Percentiles rank a stretch among this genome's conserved stretches.
phyloP scores from a whole-genome alignment of 2,329 filamentous ascomycete genomes.

The Myriangium duriaei region DNA sequence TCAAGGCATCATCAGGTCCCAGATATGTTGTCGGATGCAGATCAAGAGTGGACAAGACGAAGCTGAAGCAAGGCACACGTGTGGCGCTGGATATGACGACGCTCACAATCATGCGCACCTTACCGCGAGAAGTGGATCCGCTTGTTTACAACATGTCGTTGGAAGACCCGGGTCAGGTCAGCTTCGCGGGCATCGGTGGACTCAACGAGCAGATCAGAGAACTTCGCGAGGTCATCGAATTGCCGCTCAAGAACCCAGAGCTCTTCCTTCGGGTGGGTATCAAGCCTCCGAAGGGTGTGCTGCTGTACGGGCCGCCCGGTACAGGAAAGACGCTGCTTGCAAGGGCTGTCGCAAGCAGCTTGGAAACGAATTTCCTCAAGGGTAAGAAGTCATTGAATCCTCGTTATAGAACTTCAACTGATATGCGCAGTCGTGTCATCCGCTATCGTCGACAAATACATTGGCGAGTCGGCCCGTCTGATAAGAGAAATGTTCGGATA shows the following conservation, averaged over 20 bases:
- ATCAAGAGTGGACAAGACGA: constrained; percentile 93
- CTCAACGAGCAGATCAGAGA: constrained; percentile 98
- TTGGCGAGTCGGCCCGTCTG: constrained; percentile 90
- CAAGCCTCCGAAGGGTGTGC: constrained; percentile 94
- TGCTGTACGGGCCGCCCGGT: constrained; percentile 90
- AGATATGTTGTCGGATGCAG: constrained; percentile 97
- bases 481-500: constrained; percentile 99
- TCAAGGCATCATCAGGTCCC: constrained; percentile 93
- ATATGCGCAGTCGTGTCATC: constrained; percentile 71
- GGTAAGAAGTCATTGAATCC: constrained; percentile 38
- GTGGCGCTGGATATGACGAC: constrained; percentile 99
- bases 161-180: constrained; percentile 94
- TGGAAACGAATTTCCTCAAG: constrained; percentile 98
- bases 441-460: constrained; percentile 98
- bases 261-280: constrained; percentile 94
- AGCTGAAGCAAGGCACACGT: constrained; percentile 95
- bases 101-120: constrained; percentile 99
- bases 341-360: constrained; percentile 83
- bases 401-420: constrained; percentile 9
- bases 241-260: constrained; percentile 97
- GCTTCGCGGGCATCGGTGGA: constrained; percentile 93
- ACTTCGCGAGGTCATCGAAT: constrained; percentile 90
- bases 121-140: constrained; percentile 94
- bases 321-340: constrained; percentile 94
- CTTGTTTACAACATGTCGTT: constrained; percentile 99